Percentiles rank a stretch among this genome's conserved stretches.
Conservation (phyloP, 2,329 filamentous ascomycete species). For the Calonectria ilicicola region DNA sequence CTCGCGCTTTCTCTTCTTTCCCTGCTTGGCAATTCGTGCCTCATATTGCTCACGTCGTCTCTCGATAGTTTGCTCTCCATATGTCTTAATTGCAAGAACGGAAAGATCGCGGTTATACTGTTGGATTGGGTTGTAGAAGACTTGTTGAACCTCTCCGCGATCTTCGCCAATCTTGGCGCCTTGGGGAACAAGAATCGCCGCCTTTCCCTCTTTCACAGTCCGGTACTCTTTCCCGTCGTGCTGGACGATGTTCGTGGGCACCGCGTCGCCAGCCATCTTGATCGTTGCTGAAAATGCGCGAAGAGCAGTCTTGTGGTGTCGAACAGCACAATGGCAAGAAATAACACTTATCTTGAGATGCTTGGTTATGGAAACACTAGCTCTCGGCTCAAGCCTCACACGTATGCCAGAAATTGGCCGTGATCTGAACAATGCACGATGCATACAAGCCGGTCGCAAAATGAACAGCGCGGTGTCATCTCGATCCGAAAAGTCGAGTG, state of each 20-base stretch:
- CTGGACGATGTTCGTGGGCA: slow-evolving; percentile 40
- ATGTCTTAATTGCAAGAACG: slow-evolving; percentile 90
- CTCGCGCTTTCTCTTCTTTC: slow-evolving; percentile 62
- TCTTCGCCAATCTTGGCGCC: slow-evolving; percentile 59
- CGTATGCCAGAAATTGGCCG: slow-evolving; percentile 33
- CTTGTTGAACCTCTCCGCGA: slow-evolving; percentile 76
- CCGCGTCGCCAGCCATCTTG: slow-evolving; percentile 36
- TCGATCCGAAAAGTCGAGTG: slow-evolving; percentile 8
- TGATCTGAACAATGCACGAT: slow-evolving; percentile 22
- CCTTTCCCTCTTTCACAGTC: slow-evolving; percentile 67
- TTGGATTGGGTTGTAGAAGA: slow-evolving; percentile 99
- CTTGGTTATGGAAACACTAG: slow-evolving; percentile 3
- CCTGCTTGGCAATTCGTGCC: slow-evolving; percentile 54
- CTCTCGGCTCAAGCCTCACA: slow-evolving; percentile 13
- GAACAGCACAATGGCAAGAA: slow-evolving; percentile 10
- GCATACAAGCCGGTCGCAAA: slow-evolving; percentile 31
- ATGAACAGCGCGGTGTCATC: slow-evolving; percentile 6
- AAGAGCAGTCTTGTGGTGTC: slow-evolving; percentile 13
- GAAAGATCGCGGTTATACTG: slow-evolving; percentile 98
- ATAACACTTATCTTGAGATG: not conserved
- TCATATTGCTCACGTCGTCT: slow-evolving; percentile 57
- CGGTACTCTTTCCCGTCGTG: slow-evolving; percentile 62
- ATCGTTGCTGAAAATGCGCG: slow-evolving; percentile 33
- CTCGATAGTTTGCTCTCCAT: slow-evolving; percentile 75
- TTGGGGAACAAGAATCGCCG: slow-evolving; percentile 67